These are phyloP conservation scores for Metarhizium brunneum DNA, from an alignment of 2,329 filamentous ascomycete species.

Conservation along the genomic window DNA sequence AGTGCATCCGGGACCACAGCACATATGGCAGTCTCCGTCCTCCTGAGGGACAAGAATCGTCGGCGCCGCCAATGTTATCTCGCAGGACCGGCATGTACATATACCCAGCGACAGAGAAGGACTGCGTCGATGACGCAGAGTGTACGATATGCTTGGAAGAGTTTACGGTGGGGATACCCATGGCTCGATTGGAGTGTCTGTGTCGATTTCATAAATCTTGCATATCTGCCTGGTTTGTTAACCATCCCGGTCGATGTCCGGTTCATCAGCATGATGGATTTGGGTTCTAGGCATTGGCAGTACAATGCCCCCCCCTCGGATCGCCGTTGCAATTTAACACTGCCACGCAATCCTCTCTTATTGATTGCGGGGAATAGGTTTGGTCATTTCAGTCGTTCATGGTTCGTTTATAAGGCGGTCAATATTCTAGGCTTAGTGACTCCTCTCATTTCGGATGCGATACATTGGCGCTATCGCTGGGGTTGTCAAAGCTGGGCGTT, in stretches of 20 bases:
- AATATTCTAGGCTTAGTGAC: background rate
- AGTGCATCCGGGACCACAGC: slow-evolving; percentile 48
- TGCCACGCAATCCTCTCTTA: background rate
- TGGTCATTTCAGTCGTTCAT: background rate
- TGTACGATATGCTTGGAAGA: slow-evolving; percentile 62
- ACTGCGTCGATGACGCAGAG: slow-evolving; percentile 58
- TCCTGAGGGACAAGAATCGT: slow-evolving; percentile 12
- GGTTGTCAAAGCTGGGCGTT: background rate
- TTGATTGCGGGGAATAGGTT: background rate
- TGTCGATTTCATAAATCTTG: slow-evolving; percentile 55
- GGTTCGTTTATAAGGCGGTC: background rate
- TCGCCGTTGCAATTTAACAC: no score
- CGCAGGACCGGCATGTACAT: slow-evolving; percentile 53
- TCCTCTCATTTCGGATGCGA: background rate
- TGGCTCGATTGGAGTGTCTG: slow-evolving; percentile 59
- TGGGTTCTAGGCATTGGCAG: slow-evolving; percentile 29
- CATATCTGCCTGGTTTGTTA: slow-evolving; percentile 53
- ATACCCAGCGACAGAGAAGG: slow-evolving; percentile 57
- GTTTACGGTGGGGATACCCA: slow-evolving; percentile 50
- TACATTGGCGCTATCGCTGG: background rate
- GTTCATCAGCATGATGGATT: slow-evolving; percentile 57
- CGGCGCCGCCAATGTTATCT: slow-evolving; percentile 21
- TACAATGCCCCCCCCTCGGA: background rate
- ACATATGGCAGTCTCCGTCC: slow-evolving; percentile 30
- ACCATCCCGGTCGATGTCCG: slow-evolving; percentile 53